Evolutionary conservation across 345 rosid species (phyloP).

Genomic region (Bruguiera parviflora): DNA sequence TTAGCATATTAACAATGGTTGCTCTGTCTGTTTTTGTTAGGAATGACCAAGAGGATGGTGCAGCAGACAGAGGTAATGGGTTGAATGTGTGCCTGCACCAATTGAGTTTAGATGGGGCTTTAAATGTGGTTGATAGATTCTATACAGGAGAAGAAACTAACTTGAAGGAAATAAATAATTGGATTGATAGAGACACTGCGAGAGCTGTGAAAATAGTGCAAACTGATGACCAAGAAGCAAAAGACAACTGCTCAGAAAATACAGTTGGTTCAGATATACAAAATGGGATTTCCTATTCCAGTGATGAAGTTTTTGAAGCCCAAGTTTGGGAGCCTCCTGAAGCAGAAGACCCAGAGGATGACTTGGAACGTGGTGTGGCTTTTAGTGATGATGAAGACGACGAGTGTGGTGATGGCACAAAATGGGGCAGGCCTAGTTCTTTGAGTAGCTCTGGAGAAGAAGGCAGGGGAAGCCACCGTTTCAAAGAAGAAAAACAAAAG

Average conservation of each 20-base stretch:
- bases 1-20: conserved; percentile 4
- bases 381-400: conserved; percentile 63
- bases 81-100: conserved; percentile 29
- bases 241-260: conserved; percentile 24
- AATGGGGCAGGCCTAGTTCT: conserved; percentile 62
- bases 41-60: conserved; percentile 49
- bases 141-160: conserved; percentile 29
- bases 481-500: conserved; percentile 54
- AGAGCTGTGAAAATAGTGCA: conserved; percentile 44
- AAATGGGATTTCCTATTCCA: conserved; percentile 26
- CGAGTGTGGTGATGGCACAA: conserved; percentile 60
- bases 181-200: conserved; percentile 25
- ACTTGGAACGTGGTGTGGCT: conserved; percentile 49
- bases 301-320: conserved; percentile 32
- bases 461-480: conserved; percentile 34
- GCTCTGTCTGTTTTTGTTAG: conserved; percentile 28
- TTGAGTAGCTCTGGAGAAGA: conserved; percentile 44
- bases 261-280: conserved; percentile 25
- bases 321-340: conserved; percentile 86
- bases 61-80: conserved; percentile 26
- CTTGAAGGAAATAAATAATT: conserved; percentile 16
- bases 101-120: conserved; percentile 25
- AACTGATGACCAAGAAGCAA: conserved; percentile 26
- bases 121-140: conserved; percentile 30
- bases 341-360: conserved; percentile 61